Conservation (phyloP, 345 rosid genomes). For the Punica granatum region DNA sequence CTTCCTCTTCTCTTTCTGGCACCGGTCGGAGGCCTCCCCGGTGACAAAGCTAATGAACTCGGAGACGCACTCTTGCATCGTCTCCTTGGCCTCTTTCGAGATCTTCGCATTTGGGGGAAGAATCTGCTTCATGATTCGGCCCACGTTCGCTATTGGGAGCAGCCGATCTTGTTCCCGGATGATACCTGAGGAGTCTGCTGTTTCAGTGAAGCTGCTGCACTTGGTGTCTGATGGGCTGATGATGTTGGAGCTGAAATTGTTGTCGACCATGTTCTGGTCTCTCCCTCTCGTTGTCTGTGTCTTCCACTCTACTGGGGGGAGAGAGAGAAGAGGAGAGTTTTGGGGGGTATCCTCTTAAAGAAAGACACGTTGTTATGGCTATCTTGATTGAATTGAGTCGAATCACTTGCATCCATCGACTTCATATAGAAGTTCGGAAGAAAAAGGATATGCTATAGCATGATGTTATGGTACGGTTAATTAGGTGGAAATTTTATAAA, state of each 20-base stretch:
- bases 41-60: slow-evolving; percentile 83
- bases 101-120: slow-evolving; percentile 72
- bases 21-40: slow-evolving; percentile 69
- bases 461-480: no score
- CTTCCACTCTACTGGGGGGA: background rate
- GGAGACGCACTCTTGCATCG: slow-evolving; percentile 73
- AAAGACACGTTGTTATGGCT: slow-evolving; percentile 1
- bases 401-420: background rate
- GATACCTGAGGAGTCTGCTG: background rate
- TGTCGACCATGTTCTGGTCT: slow-evolving; percentile 5
- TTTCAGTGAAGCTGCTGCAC: background rate
- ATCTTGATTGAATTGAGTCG: background rate
- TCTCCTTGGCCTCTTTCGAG: slow-evolving; percentile 73
- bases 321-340: background rate
- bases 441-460: no score
- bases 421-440: background rate
- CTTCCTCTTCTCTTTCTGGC: slow-evolving; percentile 78
- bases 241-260: background rate
- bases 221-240: background rate
- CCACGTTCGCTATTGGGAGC: slow-evolving; percentile 76
- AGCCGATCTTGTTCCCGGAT: slow-evolving; percentile 44
- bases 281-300: background rate
- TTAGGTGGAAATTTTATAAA: no score
- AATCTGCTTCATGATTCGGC: slow-evolving; percentile 67
- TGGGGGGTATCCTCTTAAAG: background rate